Evolutionary conservation across 345 rosid species (phyloP), one percentile per base, ranked within the genome.

Genomic region (Gossypium bickii): DNA sequence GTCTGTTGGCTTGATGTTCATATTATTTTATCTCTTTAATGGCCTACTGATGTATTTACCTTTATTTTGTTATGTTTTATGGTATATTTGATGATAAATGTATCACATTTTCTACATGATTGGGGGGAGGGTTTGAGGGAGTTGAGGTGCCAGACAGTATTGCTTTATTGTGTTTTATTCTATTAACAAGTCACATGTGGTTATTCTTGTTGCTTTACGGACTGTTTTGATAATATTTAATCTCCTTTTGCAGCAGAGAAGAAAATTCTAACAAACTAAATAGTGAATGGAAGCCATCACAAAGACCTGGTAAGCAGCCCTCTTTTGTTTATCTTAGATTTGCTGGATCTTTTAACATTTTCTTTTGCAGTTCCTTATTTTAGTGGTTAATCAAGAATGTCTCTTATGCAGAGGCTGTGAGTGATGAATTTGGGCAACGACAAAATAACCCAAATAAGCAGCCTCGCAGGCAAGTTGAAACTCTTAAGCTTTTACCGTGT

Each of bases 391-490:
- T 58, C 71, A 61, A 65, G 24, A 4, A 34, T 56, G 7, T 75
- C 38, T 63, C 64, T 25, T 66, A 45, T 69, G 61, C 90, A 90
- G 95, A 85, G 75, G 76, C 61, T 76, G 84, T 74, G 29, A 82
- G 61, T 76, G 90, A 90, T 67, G 94, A 90, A 77, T 75, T 79
- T 78, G 87, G 77, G 55, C 92, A 88, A 57, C 87, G 86, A 24
- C 87, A 82, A 74, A 88, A 80, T 65, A 77, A 72, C 72, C 66
- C 76, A 77, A 77, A 77, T 76, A 84, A 85, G 70, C 84, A 76
- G 61, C 83, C 89, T 81, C 89, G 89, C 75, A 88, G 92, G 92
- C 78, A 77, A 77, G 90, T 79, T 64, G 25, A 61, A 66, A 67
- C 67, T 70, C 20, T 61, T 27, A 12, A 56, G 18, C 38, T 55